Base-by-base conservation (phyloP, 495 filamentous ascomycete genomes). In the Jackrogersella minutella region DNA sequence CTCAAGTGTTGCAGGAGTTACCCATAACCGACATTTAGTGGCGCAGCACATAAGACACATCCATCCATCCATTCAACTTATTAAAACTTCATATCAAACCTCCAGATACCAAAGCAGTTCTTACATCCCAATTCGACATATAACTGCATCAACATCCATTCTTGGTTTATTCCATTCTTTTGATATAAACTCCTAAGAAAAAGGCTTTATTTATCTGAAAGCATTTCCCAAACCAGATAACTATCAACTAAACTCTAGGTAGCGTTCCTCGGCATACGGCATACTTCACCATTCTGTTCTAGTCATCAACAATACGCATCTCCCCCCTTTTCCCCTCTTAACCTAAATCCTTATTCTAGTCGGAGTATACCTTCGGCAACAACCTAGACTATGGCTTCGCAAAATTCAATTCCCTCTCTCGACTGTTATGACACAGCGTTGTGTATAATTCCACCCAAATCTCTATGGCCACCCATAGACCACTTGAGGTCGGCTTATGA, bases 401-500 rank as follows among this genome's bases (percentile, higher is more conserved):
- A 34, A 6, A 11, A 36, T 22, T 2, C 30, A 17, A 1, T n/a
- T 24, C 37, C 74, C 22, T 41, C 75, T 13, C 24, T 75, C 17
- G 64, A 53, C 37, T 83, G 81, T 1, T 70, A 79, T 63, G 76
- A 83, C 37, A 84, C 84, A 13, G 83, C 84, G 16, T 70, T 86
- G n/a, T 81, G 80, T 58, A 49, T 86, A 17, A 65, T 86, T 17
- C 84, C 83, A 21, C 82, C 83, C 0, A 58, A 52, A 16, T 59
- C 73, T 26, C 63, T 79, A 51, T 80, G 81, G 72, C 60, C 71
- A 3, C 40, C 72, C 3, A 44, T 86, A 16, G 79, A 87, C 59
- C 64, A 75, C 22, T 75, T 88, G 6, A 78, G 85, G 17, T 77
- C 75, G 6, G 71, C 84, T 28, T 82, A 87, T 73, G 86, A 88